Evolutionary conservation across 2,329 filamentous ascomycete species (phyloP), one percentile per base, ranked within the genome.

Genomic region (Knufia fluminis): DNA sequence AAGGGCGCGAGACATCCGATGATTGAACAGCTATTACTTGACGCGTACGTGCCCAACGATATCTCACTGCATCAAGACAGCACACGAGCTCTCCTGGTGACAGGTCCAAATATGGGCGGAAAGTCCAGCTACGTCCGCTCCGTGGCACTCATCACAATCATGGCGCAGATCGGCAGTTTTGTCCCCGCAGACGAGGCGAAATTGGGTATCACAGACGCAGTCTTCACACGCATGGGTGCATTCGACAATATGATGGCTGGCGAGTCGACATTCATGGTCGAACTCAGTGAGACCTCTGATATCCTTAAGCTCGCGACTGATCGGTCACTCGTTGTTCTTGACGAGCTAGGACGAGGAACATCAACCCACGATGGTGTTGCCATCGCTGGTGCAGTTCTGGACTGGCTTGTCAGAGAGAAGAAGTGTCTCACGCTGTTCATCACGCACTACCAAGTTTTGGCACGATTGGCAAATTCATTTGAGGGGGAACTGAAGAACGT

Each of bases 91-190:
- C 79, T 96, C 58, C 82, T 97, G 49, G 83, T 98, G 60, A 98
- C 92, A 0, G 92, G 92, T 0, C 92, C 92, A 24, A 98, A 98
- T 70, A 98, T 98, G 92, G 92, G 92, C 60, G 92, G 92, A 50
- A 98, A 98, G 64, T 95, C 88, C n/a, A 92, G 85, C 51, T 98
- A 95, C 66, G 91, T 98, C 19, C 87, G 92, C 47, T 86, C 90
- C 57, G 82, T 94, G 39, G 91, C 92, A 8, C 79, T 98, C 4
- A 88, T 97, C 54, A 79, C 85, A 42, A 90, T 98, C 60, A 90
- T 98, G 72, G 89, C 88, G 6, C 92, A 98, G 64, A 85, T 96
- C 55, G 92, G 92, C 45, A 94, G 86, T 32, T 98, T 90, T 66
- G 89, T 98, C 1, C 92, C 92, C 1, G 91, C 91, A 19, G 74